phyloP scores from a whole-genome alignment of 352 stramenopile genomes.

The Phytophthora vignae region DNA sequence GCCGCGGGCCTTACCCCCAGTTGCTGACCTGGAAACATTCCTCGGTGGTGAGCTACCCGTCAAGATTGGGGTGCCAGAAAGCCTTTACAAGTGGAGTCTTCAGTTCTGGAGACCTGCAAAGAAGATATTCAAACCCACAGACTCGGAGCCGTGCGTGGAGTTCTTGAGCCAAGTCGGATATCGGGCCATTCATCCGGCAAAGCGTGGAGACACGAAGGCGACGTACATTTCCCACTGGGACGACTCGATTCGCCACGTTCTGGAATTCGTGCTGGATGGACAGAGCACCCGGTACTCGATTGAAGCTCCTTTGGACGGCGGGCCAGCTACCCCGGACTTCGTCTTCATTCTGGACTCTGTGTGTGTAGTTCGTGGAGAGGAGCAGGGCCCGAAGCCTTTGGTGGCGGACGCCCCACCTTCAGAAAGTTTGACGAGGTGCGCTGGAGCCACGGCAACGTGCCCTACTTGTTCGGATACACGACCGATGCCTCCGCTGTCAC shows the following conservation, averaged over 20 bases:
- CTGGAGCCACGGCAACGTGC: neutral
- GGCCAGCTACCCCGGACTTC: neutral
- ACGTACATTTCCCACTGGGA: neutral
- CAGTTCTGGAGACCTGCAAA: neutral
- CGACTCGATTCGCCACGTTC: neutral
- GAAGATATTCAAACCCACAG: neutral
- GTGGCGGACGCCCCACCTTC: neutral
- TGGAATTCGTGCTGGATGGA: neutral
- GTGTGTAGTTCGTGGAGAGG: slow-evolving; percentile 1
- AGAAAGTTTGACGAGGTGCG: neutral
- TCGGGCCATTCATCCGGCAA: neutral
- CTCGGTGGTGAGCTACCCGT: neutral
- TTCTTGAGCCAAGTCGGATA: neutral
- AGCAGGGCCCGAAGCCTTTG: neutral
- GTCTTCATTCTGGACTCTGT: neutral
- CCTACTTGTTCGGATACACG: neutral
- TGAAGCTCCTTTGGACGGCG: neutral
- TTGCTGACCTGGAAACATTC: neutral
- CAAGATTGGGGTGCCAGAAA: neutral
- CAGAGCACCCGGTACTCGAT: neutral
- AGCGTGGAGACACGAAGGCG: neutral
- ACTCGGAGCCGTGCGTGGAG: neutral
- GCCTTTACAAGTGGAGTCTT: neutral
- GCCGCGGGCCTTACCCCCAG: neutral
- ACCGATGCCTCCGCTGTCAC: neutral